Conservation (phyloP, 805 yeast species). For the Scheffersomyces coipomensis region DNA sequence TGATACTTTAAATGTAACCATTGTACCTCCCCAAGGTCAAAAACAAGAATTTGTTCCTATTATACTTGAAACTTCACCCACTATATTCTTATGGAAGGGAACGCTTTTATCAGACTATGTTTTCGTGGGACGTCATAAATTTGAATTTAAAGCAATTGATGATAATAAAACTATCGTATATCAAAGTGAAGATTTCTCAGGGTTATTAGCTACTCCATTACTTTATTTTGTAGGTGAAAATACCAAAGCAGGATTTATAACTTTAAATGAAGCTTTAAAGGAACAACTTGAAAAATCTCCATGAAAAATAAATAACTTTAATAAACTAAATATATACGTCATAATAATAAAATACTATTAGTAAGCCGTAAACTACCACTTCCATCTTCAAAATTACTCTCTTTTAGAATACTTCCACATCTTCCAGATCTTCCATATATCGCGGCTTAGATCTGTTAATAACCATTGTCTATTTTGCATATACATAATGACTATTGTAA, state of each 20-base stretch:
- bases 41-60: constrained; percentile 7
- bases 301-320: too few species aligned
- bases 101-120: constrained; percentile 6
- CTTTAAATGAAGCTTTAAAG: constrained; percentile 11
- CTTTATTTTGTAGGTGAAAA: constrained; percentile 5
- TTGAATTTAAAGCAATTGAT: constrained; percentile 7
- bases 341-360: too few species aligned
- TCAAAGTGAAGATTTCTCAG: constrained; percentile 12
- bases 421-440: too few species aligned
- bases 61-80: constrained; percentile 1
- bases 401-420: too few species aligned
- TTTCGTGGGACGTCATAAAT: constrained; percentile 9
- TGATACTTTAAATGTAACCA: constrained; percentile 8
- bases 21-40: constrained; percentile 2
- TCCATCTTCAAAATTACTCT: too few species aligned
- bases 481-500: too few species aligned
- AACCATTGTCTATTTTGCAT: too few species aligned
- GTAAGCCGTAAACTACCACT: too few species aligned
- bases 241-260: constrained; percentile 7
- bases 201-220: constrained; percentile 6
- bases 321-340: too few species aligned
- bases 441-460: too few species aligned
- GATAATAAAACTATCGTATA: constrained; percentile 6
- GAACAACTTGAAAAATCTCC: constrained; percentile 11
- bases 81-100: constrained; percentile 11